Conservation (phyloP, 805 yeast genomes). For the Candida berthetii region DNA sequence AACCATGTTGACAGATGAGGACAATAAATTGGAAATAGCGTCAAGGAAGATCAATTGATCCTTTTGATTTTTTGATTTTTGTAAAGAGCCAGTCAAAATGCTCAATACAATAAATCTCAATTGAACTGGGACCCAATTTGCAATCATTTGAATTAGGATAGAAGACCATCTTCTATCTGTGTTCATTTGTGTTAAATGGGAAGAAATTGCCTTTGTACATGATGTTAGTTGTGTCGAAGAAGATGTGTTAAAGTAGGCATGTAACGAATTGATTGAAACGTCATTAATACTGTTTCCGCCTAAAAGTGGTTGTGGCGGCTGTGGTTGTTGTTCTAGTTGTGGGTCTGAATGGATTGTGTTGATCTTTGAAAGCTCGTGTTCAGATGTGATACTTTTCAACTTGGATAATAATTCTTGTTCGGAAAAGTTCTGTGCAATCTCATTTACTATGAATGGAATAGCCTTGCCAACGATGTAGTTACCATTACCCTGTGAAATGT, state of each 20-base stretch:
- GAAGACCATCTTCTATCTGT: slow-evolving; percentile 42
- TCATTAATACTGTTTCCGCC: slow-evolving; percentile 21
- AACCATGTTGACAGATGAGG: slow-evolving; percentile 75
- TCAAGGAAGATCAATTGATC: slow-evolving; percentile 30
- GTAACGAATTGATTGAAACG: slow-evolving; percentile 36
- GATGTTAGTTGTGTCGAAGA: slow-evolving; percentile 53
- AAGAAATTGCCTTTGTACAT: slow-evolving; percentile 47
- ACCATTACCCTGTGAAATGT: slow-evolving; percentile 10
- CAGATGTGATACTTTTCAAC: slow-evolving; percentile 6
- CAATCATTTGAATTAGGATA: slow-evolving; percentile 53
- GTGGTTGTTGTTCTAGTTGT: neutral
- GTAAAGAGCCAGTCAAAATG: slow-evolving; percentile 33
- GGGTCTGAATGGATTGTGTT: slow-evolving; percentile 11
- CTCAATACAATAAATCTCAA: slow-evolving; percentile 60
- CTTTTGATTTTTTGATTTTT: slow-evolving; percentile 8
- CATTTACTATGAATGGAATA: slow-evolving; percentile 12
- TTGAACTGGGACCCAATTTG: slow-evolving; percentile 78
- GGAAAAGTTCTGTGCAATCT: slow-evolving; percentile 11
- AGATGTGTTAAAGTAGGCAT: slow-evolving; percentile 56
- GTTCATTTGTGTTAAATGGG: slow-evolving; percentile 32
- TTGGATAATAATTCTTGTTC: slow-evolving; percentile 5
- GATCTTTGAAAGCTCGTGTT: slow-evolving; percentile 15
- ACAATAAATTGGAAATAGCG: slow-evolving; percentile 52
- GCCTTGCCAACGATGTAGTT: slow-evolving; percentile 9
- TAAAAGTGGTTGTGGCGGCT: neutral